Conservation (phyloP, 208 protist genomes). For the Ichthyophonus hoferi region DNA sequence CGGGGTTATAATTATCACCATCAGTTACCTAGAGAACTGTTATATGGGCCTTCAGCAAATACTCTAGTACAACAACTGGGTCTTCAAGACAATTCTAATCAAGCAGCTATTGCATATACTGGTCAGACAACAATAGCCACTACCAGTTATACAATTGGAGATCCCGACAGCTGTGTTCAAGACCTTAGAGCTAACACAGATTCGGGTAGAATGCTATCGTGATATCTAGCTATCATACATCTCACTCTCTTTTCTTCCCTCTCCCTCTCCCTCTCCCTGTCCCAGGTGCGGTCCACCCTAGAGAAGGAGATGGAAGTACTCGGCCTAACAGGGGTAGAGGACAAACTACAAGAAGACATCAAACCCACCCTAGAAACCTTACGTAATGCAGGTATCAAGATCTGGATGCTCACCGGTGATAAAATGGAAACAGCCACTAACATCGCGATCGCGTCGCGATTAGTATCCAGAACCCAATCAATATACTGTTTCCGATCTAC, state of each 20-base stretch:
- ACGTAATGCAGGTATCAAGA: slow-evolving; percentile 89
- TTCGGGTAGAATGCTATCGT: too few relatives aligned
- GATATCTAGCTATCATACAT: too few relatives aligned
- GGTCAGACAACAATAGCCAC: too few relatives aligned
- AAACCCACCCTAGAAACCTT: slow-evolving; percentile 84
- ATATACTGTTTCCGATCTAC: slow-evolving; percentile 7
- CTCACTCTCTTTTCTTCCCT: neutral
- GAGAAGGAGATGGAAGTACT: slow-evolving; percentile 23
- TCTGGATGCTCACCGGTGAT: slow-evolving; percentile 98
- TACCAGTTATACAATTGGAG: too few relatives aligned
- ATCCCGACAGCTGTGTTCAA: too few relatives aligned
- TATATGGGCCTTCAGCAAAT: too few relatives aligned
- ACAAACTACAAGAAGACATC: slow-evolving; percentile 86
- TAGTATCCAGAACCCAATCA: slow-evolving; percentile 36
- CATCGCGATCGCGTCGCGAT: slow-evolving; percentile 39
- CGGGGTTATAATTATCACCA: too few relatives aligned
- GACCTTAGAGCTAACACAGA: too few relatives aligned
- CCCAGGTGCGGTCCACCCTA: neutral
- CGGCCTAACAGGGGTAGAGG: slow-evolving; percentile 91
- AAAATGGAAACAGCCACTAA: slow-evolving; percentile 74
- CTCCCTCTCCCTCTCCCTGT: neutral
- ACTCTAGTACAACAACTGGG: too few relatives aligned
- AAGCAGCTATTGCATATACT: too few relatives aligned
- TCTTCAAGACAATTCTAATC: too few relatives aligned
- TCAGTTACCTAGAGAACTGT: too few relatives aligned